phyloP scores from a whole-genome alignment of 1,284 basidiomycete genomes.

The Heterobasidion irregulare region DNA sequence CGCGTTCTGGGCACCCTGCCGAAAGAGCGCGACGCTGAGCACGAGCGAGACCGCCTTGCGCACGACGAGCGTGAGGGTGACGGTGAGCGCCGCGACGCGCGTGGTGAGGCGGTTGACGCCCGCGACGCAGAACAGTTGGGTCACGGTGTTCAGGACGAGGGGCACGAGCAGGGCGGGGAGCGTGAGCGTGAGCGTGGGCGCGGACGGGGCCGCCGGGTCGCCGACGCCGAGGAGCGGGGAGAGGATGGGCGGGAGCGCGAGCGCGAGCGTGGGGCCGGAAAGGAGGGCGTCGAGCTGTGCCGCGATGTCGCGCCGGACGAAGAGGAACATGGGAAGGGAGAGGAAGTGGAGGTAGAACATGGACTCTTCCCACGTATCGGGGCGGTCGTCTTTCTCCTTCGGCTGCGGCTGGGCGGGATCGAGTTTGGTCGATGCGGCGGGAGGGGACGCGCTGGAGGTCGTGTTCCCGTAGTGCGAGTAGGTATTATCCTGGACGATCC shows the following conservation, averaged over 20 bases:
- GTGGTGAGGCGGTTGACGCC: conserved; percentile 86
- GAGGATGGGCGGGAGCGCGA: conserved; percentile 12
- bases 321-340: conserved; percentile 64
- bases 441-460: neutral
- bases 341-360: conserved; percentile 86
- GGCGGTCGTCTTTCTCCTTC: conserved; percentile 6
- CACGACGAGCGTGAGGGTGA: conserved; percentile 84
- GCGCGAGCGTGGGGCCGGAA: conserved; percentile 6
- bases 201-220: neutral
- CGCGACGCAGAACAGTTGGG: conserved; percentile 83
- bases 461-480: conserved; percentile 52
- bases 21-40: conserved; percentile 55
- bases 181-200: conserved; percentile 12
- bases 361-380: conserved; percentile 73
- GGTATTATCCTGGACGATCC: conserved; percentile 82
- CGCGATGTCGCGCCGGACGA: conserved; percentile 42
- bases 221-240: neutral
- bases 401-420: conserved; percentile 2
- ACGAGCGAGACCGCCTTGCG: conserved; percentile 83
- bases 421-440: neutral
- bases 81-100: conserved; percentile 72
- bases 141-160: conserved; percentile 73
- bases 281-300: conserved; percentile 39
- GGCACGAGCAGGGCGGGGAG: conserved; percentile 37
- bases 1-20: conserved; percentile 15